A percentile compares a stretch with the other conserved stretches of the same genome.
Evolutionary conservation across 2,329 filamentous ascomycete species (phyloP).

Genomic region (Onygenales sp.): DNA sequence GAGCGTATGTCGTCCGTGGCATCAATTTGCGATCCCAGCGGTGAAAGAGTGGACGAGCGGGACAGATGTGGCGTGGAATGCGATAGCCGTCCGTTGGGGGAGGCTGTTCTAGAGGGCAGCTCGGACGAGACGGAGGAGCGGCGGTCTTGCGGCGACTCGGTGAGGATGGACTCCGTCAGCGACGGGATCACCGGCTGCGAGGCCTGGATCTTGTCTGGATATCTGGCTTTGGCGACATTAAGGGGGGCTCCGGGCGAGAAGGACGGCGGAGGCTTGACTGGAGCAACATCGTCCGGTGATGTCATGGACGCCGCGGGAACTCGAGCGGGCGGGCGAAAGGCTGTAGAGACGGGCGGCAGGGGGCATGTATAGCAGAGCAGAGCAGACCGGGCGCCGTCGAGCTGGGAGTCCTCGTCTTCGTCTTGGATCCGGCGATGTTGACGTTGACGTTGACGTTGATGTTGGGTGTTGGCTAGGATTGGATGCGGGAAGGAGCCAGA

Average conservation of each 20-base stretch:
- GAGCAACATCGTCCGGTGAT: conserved; percentile 55
- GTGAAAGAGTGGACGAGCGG: conserved; percentile 35
- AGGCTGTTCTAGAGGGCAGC: conserved; percentile 57
- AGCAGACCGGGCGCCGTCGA: not conserved
- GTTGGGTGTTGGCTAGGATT: not conserved
- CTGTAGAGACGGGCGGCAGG: not conserved
- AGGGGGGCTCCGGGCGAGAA: conserved; percentile 58
- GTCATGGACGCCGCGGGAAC: conserved; percentile 49
- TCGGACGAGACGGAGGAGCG: conserved; percentile 55
- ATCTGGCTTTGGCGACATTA: conserved; percentile 51
- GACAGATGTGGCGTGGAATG: conserved; percentile 44
- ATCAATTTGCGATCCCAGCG: conserved; percentile 44
- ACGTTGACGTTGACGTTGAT: not conserved
- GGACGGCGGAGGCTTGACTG: conserved; percentile 59
- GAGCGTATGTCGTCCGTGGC: conserved; percentile 48
- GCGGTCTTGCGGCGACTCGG: conserved; percentile 45
- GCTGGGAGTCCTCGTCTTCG: not conserved
- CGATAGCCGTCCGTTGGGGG: conserved; percentile 52
- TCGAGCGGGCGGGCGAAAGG: not conserved
- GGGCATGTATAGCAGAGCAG: conserved; percentile 3
- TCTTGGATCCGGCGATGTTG: not conserved
- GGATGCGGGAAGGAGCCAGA: not conserved
- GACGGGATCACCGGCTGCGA: conserved; percentile 33
- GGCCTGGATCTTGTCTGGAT: conserved; percentile 41
- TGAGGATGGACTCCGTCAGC: conserved; percentile 45